Evolutionary conservation across 1,139 yeast genomes (phyloP), one percentile per base, ranked within the genome.

Genomic region (Geotrichum carabidarum): DNA sequence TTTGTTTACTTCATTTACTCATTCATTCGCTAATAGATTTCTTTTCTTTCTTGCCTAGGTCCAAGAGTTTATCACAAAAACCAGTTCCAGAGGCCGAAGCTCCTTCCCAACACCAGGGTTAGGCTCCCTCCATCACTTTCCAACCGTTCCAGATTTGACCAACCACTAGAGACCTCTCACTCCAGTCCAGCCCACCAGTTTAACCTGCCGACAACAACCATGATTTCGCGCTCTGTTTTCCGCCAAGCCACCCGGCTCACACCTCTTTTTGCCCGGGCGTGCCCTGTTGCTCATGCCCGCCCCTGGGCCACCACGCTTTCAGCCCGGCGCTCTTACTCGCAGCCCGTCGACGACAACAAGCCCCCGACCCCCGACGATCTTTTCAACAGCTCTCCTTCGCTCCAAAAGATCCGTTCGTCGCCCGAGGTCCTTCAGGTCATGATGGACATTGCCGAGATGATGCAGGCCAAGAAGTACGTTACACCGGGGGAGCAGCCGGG

Each of bases 401-500:
- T 53, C 22, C 53, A 48, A 34, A 49, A 49, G 50, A 49, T 53
- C 51, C 32, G 32, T 15, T 45, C 50, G 1, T 45, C 53, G 15
- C 58, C 58, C 8, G 55, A 48, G 30, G 55, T 56, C 17, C 48
- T 56, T n/a, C 9, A 48, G 37, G 44, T 49, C 8, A 44, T 56
- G 55, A 46, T 53, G 48, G 55, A 56, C 2, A 43, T 56, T 32
- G 55, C 53, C 35, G 55, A 56, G 15, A 44, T 50, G 46, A 42
- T 56, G 48, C 54, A 48, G 41, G 44, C 42, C 9, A 56, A 56
- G 51, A 36, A 40, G 8, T 56, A 53, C 42, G 51, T 56, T 2
- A 48, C 48, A 12, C 51, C 49, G 34, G 57, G 57, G n/a, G 48
- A 56, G 49, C 48, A 54, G 32, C 57, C 57, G 11, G 56, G 57